Base-by-base conservation (phyloP, 306 rosid genomes). In the Cucurbita argyrosperma region DNA sequence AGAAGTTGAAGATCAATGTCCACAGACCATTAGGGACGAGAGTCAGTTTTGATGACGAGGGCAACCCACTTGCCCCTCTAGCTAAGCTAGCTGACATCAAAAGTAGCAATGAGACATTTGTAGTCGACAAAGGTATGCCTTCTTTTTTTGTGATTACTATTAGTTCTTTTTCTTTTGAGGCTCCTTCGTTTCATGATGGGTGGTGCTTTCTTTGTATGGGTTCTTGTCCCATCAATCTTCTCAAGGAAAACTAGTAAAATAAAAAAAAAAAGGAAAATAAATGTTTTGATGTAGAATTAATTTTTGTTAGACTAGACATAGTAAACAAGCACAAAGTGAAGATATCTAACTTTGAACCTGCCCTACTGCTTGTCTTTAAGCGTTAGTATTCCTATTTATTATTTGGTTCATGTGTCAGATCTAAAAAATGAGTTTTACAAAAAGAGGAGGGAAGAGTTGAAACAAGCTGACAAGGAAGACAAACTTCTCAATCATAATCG, bases 1-100 rank as follows among this genome's bases (percentile, higher is more conserved):
- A 88, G 87, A 91, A 94, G 84, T 82, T 91, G 79, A 91, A 89
- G 88, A 89, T 91, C 85, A 89, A 89, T 69, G 8, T 88, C 23
- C 90, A 84, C 63, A 87, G 91, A 80, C 99, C 99, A 19, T 60
- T 81, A 5, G 97, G 99, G 68, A 86, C 84, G 46, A 86, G 92
- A 73, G 88, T 85, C n/a, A 89, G 89, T 54, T 91, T 89, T 78
- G 99, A 94, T 12, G 99, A 94, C 21, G 95, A 94, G 21, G 95
- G 96, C 71, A 84, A 90, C 81, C 75, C 88, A 55, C 83, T 90
- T 70, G 84, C 89, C 23, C 98, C 97, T 3, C 83, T 93, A 60
- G 97, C 94, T 3, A 84, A 83, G 84, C 68, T 90, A 52, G 95
- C 98, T 40, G 89, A 84, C 72, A 79, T 78, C 8, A 80, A 85